phyloP scores from a whole-genome alignment of 805 yeast genomes.

The Hanseniaspora thailandica region DNA sequence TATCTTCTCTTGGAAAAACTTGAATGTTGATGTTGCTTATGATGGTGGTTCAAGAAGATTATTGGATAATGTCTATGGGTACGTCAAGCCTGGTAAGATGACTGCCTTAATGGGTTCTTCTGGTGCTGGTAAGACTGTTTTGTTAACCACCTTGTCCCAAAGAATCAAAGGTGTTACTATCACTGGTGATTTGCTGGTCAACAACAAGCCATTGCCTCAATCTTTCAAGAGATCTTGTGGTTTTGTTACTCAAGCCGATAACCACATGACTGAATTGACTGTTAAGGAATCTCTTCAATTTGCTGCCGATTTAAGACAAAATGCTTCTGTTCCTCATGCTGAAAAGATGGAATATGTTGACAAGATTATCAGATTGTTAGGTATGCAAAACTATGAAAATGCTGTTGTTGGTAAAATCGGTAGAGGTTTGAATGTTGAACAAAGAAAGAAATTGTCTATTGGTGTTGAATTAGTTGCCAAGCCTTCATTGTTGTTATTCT shows the following conservation, averaged over 20 bases:
- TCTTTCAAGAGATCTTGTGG: slow-evolving; percentile 71
- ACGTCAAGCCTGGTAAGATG: slow-evolving; percentile 69
- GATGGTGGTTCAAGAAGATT: slow-evolving; percentile 49
- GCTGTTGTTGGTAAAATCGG: slow-evolving; percentile 71
- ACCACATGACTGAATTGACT: slow-evolving; percentile 56
- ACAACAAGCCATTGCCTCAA: slow-evolving; percentile 46
- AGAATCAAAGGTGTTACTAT: slow-evolving; percentile 60
- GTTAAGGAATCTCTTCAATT: slow-evolving; percentile 65
- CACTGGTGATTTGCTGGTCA: slow-evolving; percentile 60
- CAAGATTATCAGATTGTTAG: slow-evolving; percentile 51
- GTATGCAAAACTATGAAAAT: slow-evolving; percentile 59
- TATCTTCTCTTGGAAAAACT: slow-evolving; percentile 62
- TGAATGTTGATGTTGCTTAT: slow-evolving; percentile 52
- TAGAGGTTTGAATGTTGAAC: slow-evolving; percentile 58
- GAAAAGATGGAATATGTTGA: slow-evolving; percentile 63
- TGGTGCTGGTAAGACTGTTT: slow-evolving; percentile 78
- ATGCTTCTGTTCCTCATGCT: slow-evolving; percentile 38
- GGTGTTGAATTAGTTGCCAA: slow-evolving; percentile 65
- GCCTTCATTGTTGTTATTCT: slow-evolving; percentile 48
- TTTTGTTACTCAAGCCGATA: slow-evolving; percentile 71
- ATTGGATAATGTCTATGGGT: slow-evolving; percentile 49
- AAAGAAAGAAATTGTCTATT: slow-evolving; percentile 54
- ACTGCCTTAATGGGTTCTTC: slow-evolving; percentile 80
- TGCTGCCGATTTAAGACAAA: slow-evolving; percentile 64
- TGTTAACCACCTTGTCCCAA: slow-evolving; percentile 60